Conservation (phyloP, 2,329 filamentous ascomycete genomes). For the Aureobasidium sp. region DNA sequence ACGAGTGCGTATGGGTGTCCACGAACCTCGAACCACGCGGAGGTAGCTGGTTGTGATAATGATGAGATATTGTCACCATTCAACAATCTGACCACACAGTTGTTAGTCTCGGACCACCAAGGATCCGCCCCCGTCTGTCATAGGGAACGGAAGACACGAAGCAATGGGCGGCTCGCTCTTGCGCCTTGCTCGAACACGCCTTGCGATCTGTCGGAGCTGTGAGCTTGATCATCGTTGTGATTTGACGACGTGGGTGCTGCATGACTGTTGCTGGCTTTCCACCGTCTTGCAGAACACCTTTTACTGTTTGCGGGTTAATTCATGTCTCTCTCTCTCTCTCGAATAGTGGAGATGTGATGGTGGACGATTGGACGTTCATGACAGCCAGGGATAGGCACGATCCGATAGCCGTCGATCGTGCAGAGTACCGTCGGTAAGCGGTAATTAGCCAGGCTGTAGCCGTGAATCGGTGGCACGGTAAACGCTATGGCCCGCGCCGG, state of each 20-base stretch:
- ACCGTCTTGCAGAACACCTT: neutral
- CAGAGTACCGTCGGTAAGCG: neutral
- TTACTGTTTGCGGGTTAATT: neutral
- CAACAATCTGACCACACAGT: neutral
- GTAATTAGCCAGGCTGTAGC: neutral
- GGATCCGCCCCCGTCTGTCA: too few species aligned
- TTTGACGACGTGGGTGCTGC: neutral
- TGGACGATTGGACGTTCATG: neutral
- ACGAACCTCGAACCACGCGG: neutral
- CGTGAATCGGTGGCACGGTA: neutral
- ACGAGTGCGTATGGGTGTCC: neutral
- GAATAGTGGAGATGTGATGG: neutral
- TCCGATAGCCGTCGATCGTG: constrained; percentile 5
- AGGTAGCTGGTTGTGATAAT: neutral
- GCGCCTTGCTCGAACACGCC: neutral
- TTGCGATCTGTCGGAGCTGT: neutral
- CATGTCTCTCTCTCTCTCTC: neutral
- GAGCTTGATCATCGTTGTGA: neutral
- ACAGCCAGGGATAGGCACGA: neutral
- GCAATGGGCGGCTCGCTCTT: neutral
- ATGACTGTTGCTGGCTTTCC: neutral
- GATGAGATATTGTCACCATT: neutral
- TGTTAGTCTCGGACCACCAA: neutral
- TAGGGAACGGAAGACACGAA: neutral
- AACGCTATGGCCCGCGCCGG: neutral